These are phyloP conservation scores for Funneliformis mosseae DNA, from an alignment of 192 early-diverging fungal genomes.

Conservation along the genomic window DNA sequence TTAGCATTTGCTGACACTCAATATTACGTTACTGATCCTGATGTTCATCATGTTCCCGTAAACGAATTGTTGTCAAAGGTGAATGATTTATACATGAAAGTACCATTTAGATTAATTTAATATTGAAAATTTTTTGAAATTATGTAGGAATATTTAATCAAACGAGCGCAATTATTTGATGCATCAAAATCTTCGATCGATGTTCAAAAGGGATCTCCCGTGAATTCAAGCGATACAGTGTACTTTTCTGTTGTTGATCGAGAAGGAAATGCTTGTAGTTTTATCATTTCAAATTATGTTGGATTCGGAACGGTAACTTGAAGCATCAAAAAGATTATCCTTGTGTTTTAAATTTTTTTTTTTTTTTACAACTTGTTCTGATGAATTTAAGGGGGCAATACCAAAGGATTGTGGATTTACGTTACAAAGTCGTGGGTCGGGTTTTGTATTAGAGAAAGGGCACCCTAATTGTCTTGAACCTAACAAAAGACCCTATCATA, in stretches of 20 bases:
- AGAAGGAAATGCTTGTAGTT: conserved; percentile 82
- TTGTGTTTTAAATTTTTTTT: conserved; percentile 31
- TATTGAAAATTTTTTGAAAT: background rate
- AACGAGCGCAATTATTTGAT: conserved; percentile 61
- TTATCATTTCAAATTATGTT: conserved; percentile 63
- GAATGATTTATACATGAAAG: background rate
- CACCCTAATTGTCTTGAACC: conserved; percentile 70
- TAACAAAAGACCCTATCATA: conserved; percentile 76
- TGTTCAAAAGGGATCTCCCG: conserved; percentile 59
- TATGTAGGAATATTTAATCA: conserved; percentile 51
- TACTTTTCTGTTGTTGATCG: conserved; percentile 74
- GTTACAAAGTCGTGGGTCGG: conserved; percentile 69
- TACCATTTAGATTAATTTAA: background rate
- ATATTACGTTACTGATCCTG: conserved; percentile 68
- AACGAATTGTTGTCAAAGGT: conserved; percentile 57
- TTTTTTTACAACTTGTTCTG: background rate
- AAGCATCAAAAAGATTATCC: background rate
- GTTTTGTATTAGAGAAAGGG: conserved; percentile 61
- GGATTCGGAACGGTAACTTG: conserved; percentile 49
- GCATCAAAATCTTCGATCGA: conserved; percentile 49
- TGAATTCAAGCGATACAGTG: conserved; percentile 70
- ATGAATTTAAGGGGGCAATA: conserved; percentile 49
- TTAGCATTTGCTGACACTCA: conserved; percentile 81
- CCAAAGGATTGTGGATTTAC: conserved; percentile 64
- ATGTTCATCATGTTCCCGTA: conserved; percentile 49